A percentile compares a stretch with the other conserved stretches of the same genome.
Evolutionary conservation across 345 rosid genomes (phyloP).

Genomic region (Lagerstroemia speciosa): DNA sequence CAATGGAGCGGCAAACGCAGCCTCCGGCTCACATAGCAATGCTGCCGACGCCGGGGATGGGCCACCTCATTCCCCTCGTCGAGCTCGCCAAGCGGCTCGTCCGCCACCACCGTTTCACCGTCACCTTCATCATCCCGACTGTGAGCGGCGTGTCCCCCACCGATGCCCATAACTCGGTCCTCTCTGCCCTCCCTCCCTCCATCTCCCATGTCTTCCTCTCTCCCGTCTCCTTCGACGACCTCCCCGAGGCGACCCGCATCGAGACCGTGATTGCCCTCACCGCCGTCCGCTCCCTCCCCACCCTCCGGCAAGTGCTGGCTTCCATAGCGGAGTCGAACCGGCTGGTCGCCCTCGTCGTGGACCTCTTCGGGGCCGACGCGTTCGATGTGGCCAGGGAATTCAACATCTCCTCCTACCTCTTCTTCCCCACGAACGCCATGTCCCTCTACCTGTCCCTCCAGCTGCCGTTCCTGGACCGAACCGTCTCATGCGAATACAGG

Average conservation of each 20-base stretch:
- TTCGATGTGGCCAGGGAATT: conserved; percentile 56
- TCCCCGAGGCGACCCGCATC: conserved; percentile 18
- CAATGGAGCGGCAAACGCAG: conserved; percentile 20
- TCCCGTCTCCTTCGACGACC: conserved; percentile 33
- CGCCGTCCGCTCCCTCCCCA: conserved; percentile 39
- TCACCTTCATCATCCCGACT: conserved; percentile 42
- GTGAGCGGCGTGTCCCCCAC: conserved; percentile 38
- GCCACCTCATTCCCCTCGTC: conserved; percentile 64
- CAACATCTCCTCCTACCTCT: conserved; percentile 37
- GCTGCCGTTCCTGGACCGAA: conserved; percentile 39
- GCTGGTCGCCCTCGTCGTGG: conserved; percentile 39
- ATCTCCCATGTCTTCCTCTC: conserved; percentile 40
- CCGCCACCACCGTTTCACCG: conserved; percentile 26
- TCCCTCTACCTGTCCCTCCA: conserved; percentile 36
- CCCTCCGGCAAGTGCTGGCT: conserved; percentile 28
- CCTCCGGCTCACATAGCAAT: conserved; percentile 33
- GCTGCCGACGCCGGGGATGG: conserved; percentile 69
- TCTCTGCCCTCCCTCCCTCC: conserved; percentile 42
- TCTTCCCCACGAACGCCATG: conserved; percentile 46
- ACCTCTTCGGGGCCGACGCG: conserved; percentile 63
- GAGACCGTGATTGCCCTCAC: conserved; percentile 48
- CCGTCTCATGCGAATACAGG: conserved; percentile 44
- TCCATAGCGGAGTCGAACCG: conserved; percentile 19
- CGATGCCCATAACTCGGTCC: conserved; percentile 32
- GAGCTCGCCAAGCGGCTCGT: conserved; percentile 57